Conservation (phyloP, 2,329 filamentous ascomycete genomes). For the Stachybotrys chartarum region DNA sequence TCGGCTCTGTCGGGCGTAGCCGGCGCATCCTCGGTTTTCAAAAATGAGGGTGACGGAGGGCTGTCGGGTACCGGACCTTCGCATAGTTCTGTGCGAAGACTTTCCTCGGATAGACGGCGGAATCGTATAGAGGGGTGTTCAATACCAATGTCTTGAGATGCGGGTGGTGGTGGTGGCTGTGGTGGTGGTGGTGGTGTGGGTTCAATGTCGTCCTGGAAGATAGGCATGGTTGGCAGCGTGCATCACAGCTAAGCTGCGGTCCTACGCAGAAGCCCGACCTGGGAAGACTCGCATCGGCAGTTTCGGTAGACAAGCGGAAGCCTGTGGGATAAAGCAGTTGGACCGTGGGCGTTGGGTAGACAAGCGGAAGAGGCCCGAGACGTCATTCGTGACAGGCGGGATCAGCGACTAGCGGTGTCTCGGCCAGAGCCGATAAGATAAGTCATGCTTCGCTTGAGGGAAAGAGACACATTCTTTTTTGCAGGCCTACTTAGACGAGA, state of each 20-base stretch:
- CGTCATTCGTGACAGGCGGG: background rate
- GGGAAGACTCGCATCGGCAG: slow-evolving; percentile 3
- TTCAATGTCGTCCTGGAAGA: slow-evolving; percentile 47
- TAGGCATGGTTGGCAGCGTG: slow-evolving; percentile 41
- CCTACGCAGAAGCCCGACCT: slow-evolving; percentile 7
- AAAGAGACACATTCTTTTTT: too few relatives aligned
- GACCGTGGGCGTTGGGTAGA: background rate
- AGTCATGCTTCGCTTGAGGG: too few relatives aligned
- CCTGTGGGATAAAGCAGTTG: background rate
- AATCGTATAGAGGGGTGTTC: slow-evolving; percentile 7
- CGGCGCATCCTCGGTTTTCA: slow-evolving; percentile 14
- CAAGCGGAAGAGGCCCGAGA: background rate
- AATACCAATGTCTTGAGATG: slow-evolving; percentile 11
- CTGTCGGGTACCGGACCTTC: slow-evolving; percentile 47
- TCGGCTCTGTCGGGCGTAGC: slow-evolving; percentile 59
- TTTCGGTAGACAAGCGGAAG: background rate
- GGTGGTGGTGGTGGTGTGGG: slow-evolving; percentile 14
- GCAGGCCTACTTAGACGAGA: too few relatives aligned
- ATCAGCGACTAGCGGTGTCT: background rate
- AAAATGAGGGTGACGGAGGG: slow-evolving; percentile 12
- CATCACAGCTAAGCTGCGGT: slow-evolving; percentile 23
- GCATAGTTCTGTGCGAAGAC: slow-evolving; percentile 53
- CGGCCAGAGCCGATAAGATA: background rate
- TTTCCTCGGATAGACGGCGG: slow-evolving; percentile 47
- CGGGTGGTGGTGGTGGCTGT: slow-evolving; percentile 3